Evolutionary conservation across 345 rosid genomes (phyloP).

Genomic region (Rhodomyrtus tomentosa): DNA sequence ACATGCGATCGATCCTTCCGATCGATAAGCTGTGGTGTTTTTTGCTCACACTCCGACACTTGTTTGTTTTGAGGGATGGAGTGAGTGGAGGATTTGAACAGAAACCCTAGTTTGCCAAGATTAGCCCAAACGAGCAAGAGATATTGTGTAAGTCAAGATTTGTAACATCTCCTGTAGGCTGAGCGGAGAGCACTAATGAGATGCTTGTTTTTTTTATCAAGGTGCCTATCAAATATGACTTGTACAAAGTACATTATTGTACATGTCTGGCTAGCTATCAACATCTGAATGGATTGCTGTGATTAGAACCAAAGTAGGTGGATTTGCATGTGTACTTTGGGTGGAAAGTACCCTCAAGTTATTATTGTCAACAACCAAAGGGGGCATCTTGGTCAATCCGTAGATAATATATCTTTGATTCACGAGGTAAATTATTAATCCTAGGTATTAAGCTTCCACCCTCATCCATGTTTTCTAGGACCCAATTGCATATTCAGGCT

Average conservation of each 20-base stretch:
- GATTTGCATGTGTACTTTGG: not conserved
- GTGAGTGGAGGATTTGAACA: not conserved
- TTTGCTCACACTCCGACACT: fast-evolving
- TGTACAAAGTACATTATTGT: not conserved
- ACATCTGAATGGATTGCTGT: not conserved
- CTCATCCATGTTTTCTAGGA: not conserved
- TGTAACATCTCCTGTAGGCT: not conserved
- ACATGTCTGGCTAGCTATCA: not conserved
- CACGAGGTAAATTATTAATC: not conserved
- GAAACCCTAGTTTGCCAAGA: not conserved
- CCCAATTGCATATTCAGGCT: not conserved
- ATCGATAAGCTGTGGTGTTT: not conserved
- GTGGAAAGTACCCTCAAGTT: not conserved
- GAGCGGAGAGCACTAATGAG: not conserved
- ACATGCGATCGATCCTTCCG: not conserved
- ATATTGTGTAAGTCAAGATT: not conserved
- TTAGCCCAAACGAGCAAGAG: not conserved
- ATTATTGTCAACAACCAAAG: not conserved
- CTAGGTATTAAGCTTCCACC: not conserved
- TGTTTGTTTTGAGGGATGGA: not conserved
- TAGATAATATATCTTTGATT: not conserved
- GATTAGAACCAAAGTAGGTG: not conserved
- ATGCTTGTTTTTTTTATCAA: not conserved
- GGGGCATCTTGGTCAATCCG: not conserved
- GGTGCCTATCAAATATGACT: not conserved